Evolutionary conservation across 306 rosid species (phyloP), one percentile per base, ranked within the genome.

Genomic region (Myrica gale): DNA sequence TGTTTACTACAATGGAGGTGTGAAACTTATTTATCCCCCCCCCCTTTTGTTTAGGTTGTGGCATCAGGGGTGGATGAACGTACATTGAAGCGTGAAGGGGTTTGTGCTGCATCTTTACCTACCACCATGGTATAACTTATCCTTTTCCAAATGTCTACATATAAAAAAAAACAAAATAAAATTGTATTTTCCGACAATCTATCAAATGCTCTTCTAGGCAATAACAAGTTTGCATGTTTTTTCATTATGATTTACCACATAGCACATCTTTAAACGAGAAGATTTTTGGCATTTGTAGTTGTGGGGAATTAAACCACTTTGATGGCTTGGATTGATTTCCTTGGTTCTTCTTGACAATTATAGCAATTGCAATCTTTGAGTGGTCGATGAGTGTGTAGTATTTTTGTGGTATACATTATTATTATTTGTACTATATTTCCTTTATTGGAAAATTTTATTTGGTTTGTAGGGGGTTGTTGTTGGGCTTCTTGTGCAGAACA

Each of bases 11-110:
- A 42, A 17, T 75, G 43, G 76, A 86, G 74, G 68, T 76, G 15
- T 75, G 39, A 79, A 62, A 51, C 78, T 68, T 75, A 51, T 81
- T 57, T 77, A 72, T 71, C 65, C 37, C 73, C n/a, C n/a, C n/a
- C n/a, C n/a, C n/a, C 37, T 42, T 7, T 66, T 15, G 7, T 66
- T n/a, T 3, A 92, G 99, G 91, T 95, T 79, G 99, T 95, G 39
- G 97, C 99, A 80, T 95, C 99, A 72, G 99, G 98, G 43, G 76
- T 92, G 71, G 98, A 95, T 87, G 99, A 92, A 78, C 93, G 96
- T 15, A 95, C 99, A 13, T 97, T 95, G 77, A 95, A 95, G 90
- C 96, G 98, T 16, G 98, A 92, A 89, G 99, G 99, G 82, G 99
- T 95, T 81, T 92, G 97, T 89, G 97, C 97, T 85, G 99, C 98